Conservation (phyloP, 768 basidiomycete species). For the Saitozyma sp. region DNA sequence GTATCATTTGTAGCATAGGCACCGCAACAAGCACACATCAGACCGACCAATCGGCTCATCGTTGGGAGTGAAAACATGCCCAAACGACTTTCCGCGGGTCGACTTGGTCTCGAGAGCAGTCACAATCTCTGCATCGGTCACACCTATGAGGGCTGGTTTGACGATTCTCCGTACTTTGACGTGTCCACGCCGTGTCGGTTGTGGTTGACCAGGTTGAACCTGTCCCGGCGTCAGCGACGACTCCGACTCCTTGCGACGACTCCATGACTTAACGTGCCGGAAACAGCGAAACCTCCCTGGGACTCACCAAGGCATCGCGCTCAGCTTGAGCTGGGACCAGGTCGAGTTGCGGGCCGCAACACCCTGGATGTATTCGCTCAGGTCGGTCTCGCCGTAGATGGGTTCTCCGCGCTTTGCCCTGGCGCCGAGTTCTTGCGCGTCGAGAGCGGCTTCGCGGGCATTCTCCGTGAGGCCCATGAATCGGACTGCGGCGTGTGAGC, state of each 20-base stretch:
- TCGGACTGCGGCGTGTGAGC: constrained; percentile 23
- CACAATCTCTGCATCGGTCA: background rate
- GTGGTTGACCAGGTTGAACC: constrained; percentile 96
- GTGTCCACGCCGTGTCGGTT: constrained; percentile 80
- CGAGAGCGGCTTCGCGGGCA: constrained; percentile 71
- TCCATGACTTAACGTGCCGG: no score
- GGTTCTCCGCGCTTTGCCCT: constrained; percentile 76
- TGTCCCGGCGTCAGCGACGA: constrained; percentile 46
- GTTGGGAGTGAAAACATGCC: no score
- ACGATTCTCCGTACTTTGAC: constrained; percentile 63
- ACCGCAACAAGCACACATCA: no score
- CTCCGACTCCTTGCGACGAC: no score
- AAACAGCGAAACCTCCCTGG: no score
- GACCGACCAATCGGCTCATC: no score
- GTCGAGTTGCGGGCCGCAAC: constrained; percentile 84
- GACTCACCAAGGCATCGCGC: constrained; percentile 73
- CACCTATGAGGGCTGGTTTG: constrained; percentile 30
- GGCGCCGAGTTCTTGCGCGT: constrained; percentile 74
- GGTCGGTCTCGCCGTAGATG: constrained; percentile 77
- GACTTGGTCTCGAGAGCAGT: no score
- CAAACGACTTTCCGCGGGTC: no score
- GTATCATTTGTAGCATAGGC: no score
- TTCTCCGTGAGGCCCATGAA: constrained; percentile 50
- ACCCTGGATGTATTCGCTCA: constrained; percentile 81
- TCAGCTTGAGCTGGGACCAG: constrained; percentile 91